Evolutionary conservation across 1,139 yeast genomes (phyloP).

Genomic region (Kurtzmaniella quercitrusa): DNA sequence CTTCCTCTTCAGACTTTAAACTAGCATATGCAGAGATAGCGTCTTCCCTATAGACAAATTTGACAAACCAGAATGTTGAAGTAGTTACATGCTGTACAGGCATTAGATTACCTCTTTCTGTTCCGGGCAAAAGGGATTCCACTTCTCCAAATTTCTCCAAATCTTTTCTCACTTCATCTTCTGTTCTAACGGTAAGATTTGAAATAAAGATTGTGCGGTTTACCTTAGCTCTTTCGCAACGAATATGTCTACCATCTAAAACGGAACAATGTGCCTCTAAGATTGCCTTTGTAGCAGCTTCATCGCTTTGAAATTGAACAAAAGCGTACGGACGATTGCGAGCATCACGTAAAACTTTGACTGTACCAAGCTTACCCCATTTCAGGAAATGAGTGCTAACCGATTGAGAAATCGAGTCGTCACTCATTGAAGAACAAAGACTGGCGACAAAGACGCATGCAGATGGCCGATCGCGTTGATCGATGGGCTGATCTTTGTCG

Average conservation of each 20-base stretch:
- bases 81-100: constrained; percentile 8
- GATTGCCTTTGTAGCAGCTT: constrained; percentile 69
- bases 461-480: constrained; percentile 53
- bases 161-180: constrained; percentile 30
- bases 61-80: constrained; percentile 66
- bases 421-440: constrained; percentile 57
- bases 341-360: constrained; percentile 84
- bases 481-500: background rate
- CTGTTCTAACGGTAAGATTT: constrained; percentile 20
- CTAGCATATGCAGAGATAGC: constrained; percentile 84
- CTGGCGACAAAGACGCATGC: constrained; percentile 89
- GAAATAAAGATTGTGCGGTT: constrained; percentile 73
- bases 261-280: constrained; percentile 62
- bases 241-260: constrained; percentile 69
- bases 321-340: constrained; percentile 88
- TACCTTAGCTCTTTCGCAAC: constrained; percentile 90
- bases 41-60: constrained; percentile 82
- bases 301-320: constrained; percentile 76
- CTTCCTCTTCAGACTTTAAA: constrained; percentile 48
- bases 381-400: constrained; percentile 60
- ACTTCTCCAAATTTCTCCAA: constrained; percentile 65
- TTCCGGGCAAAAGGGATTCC: constrained; percentile 60
- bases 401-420: constrained; percentile 65
- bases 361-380: constrained; percentile 69
- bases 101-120: constrained; percentile 14